Conservation (phyloP, 805 yeast species). For the Kluyveromyces nonfermentans region DNA sequence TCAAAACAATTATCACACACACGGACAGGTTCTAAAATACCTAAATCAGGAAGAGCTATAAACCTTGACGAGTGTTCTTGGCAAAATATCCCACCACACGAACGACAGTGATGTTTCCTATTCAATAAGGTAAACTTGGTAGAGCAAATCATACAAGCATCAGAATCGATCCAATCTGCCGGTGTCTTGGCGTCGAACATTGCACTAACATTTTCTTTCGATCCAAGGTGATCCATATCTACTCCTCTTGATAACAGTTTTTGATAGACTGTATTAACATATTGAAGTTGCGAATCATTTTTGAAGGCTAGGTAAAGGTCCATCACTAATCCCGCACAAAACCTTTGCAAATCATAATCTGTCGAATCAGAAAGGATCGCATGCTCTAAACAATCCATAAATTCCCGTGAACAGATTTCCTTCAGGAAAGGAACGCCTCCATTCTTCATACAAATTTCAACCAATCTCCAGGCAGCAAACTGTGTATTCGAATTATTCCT, state of each 20-base stretch:
- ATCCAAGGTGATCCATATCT: slow-evolving; percentile 34
- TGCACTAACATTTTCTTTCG: slow-evolving; percentile 30
- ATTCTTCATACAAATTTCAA: slow-evolving; percentile 84
- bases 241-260: slow-evolving; percentile 54
- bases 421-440: slow-evolving; percentile 79
- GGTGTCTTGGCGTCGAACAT: slow-evolving; percentile 86
- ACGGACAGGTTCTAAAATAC: slow-evolving; percentile 81
- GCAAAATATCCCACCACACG: slow-evolving; percentile 93
- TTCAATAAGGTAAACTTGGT: slow-evolving; percentile 68
- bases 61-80: slow-evolving; percentile 72
- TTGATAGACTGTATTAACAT: slow-evolving; percentile 53
- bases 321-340: slow-evolving; percentile 56
- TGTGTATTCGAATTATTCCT: slow-evolving; percentile 69
- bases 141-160: slow-evolving; percentile 91
- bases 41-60: slow-evolving; percentile 68
- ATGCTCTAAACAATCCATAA: slow-evolving; percentile 63
- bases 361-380: slow-evolving; percentile 33
- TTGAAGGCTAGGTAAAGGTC: slow-evolving; percentile 72
- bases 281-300: slow-evolving; percentile 52
- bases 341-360: slow-evolving; percentile 46
- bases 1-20: slow-evolving; percentile 87
- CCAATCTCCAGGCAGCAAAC: slow-evolving; percentile 61
- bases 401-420: slow-evolving; percentile 77
- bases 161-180: slow-evolving; percentile 96
- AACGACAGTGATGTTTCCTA: slow-evolving; percentile 92